Conservation (phyloP, 2,329 filamentous ascomycete genomes). For the Cladosporium sp. region DNA sequence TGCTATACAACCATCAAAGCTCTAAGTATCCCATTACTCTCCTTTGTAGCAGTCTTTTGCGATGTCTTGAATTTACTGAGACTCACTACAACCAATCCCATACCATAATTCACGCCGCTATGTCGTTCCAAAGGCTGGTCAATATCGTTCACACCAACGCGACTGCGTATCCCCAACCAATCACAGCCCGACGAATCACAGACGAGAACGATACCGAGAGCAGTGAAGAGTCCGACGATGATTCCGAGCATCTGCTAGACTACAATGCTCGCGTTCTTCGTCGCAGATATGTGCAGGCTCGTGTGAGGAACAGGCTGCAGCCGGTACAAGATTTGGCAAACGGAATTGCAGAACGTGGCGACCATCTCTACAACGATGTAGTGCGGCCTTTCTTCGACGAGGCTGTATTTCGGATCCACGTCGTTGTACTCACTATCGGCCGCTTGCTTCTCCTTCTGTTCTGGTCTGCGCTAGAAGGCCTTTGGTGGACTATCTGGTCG, state of each 20-base stretch:
- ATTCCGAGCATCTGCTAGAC: background rate
- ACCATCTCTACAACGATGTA: background rate
- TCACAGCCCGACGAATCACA: background rate
- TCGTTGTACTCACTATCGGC: background rate
- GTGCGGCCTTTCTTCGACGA: background rate
- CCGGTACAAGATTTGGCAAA: background rate
- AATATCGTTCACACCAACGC: background rate
- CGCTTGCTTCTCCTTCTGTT: background rate
- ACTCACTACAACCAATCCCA: background rate
- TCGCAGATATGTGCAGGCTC: background rate
- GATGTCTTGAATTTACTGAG: background rate
- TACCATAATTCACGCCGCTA: background rate
- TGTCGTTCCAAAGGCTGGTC: background rate
- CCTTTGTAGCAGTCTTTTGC: background rate
- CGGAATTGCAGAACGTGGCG: background rate
- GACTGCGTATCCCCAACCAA: background rate
- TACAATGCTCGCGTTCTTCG: background rate
- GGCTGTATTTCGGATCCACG: background rate
- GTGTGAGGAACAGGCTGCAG: background rate
- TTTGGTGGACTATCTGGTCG: background rate
- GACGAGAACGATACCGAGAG: constrained; percentile 2
- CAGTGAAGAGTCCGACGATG: background rate
- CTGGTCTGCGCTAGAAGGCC: background rate
- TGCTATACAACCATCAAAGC: background rate
- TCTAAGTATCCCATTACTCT: background rate